Evolutionary conservation across 345 rosid genomes (phyloP), one percentile per base, ranked within the genome.

Genomic region (Populus tremula): DNA sequence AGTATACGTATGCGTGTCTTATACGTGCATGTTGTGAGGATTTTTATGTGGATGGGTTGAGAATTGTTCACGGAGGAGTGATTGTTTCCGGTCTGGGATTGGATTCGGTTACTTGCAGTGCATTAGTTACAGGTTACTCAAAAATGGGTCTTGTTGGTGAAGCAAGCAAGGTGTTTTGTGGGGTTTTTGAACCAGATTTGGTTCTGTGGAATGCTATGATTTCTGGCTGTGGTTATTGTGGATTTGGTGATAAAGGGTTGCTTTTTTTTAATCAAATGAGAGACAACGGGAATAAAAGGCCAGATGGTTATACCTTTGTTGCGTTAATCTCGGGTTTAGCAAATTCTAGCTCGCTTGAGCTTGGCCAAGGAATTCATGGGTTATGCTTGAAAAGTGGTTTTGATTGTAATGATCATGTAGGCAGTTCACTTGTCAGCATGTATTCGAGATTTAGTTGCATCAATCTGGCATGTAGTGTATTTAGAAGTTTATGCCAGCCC

Each of bases 171-270:
- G 86, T 90, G 69, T 92, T 93, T 70, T 6, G 67, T 79, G 71
- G 83, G 67, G 76, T 87, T 69, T 45, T 83, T 54, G 90, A 86
- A 14, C 92, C 89, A n/a, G 98, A 93, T 84, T 84, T 91, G 86
- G 92, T 88, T 80, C 76, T 93, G 36, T 92, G 92, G 91, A 93
- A 95, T 84, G 85, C 87, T n/a, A 88, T 95, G 90, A 82, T 95
- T 77, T 89, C 81, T 76, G 92, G 98, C 69, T 95, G 80, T 82
- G 87, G 88, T 68, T 29, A 59, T 82, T 79, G 86, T 74, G 92
- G 91, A 67, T 65, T 83, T 73, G 87, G 89, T 87, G 80, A 59
- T 65, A 69, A 80, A 83, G 94, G 91, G 56, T 82, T 92, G 79
- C 53, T 41, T 54, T 78, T 89, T 84, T 89, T 90, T 82, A 86